A percentile compares a stretch with the other conserved stretches of the same genome.
Evolutionary conservation across 108 stramenopile species (phyloP).

Genomic region (Fragilaria crotonensis): DNA sequence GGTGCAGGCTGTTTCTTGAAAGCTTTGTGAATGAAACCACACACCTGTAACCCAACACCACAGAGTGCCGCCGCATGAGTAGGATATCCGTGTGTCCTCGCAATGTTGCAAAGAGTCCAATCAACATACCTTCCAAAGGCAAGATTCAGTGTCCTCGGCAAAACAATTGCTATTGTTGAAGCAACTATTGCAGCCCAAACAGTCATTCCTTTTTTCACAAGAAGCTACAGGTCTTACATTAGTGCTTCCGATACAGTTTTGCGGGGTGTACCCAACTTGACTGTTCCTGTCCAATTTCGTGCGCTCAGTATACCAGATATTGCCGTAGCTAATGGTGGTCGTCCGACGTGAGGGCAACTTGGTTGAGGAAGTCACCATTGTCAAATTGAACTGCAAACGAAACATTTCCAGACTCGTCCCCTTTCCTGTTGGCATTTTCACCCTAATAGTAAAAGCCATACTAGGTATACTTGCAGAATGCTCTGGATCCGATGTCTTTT

Average conservation of each 20-base stretch:
- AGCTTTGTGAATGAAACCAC: not conserved
- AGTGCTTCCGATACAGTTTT: not conserved
- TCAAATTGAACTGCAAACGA: not conserved
- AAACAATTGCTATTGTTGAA: not conserved
- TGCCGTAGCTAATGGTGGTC: not conserved
- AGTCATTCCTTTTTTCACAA: not conserved
- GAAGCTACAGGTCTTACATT: not conserved
- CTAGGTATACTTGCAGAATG: not conserved
- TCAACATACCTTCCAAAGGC: not conserved
- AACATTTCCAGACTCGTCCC: not conserved
- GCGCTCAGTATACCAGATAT: no score
- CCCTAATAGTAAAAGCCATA: not conserved
- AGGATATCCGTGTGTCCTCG: no score
- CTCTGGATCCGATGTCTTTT: slow-evolving; percentile 4
- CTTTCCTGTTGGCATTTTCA: not conserved
- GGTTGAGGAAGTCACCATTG: not conserved
- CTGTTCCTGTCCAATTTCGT: not conserved
- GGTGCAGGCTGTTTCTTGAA: slow-evolving; percentile 1
- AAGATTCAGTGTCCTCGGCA: not conserved
- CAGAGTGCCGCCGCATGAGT: not conserved
- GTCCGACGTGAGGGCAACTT: not conserved
- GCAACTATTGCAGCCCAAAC: not conserved
- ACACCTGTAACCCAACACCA: not conserved
- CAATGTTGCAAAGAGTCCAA: not conserved
- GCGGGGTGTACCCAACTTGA: not conserved